These are phyloP conservation scores for Fusarium subtropicale DNA, from an alignment of 2,329 filamentous ascomycete genomes.

Conservation along the genomic window DNA sequence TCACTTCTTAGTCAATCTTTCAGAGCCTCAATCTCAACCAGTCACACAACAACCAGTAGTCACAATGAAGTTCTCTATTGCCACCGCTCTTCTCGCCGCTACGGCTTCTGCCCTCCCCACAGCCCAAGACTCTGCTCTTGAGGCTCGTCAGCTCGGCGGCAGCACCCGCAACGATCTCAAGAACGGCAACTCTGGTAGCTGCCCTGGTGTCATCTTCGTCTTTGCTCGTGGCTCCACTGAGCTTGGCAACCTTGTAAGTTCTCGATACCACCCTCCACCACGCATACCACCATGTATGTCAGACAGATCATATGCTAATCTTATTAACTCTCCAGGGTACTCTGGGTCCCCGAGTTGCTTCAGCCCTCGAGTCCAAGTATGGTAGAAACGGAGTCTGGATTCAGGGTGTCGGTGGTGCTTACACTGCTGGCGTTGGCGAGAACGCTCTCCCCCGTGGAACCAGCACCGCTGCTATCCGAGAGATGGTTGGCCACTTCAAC, in stretches of 20 bases:
- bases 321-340: constrained; percentile 39
- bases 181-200: constrained; percentile 46
- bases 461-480: constrained; percentile 53
- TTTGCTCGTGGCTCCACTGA: constrained; percentile 56
- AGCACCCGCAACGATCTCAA: constrained; percentile 47
- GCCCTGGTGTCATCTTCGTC: constrained; percentile 55
- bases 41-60: background rate
- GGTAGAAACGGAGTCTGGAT: constrained; percentile 51
- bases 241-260: constrained; percentile 53
- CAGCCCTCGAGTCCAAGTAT: constrained; percentile 46
- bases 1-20: constrained; percentile 13
- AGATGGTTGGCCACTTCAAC: constrained; percentile 55
- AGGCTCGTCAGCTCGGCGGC: constrained; percentile 35
- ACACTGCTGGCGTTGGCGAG: constrained; percentile 51
- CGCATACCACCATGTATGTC: background rate
- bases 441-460: constrained; percentile 56
- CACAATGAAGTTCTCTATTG: constrained; percentile 37
- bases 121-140: constrained; percentile 8
- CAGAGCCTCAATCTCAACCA: background rate
- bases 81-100: constrained; percentile 34
- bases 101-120: constrained; percentile 33
- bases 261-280: background rate
- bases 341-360: constrained; percentile 48
- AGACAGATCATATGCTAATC: constrained; percentile 5
- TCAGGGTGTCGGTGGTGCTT: constrained; percentile 58